Conservation (phyloP, 306 rosid species). For the Prunus fruticosa region DNA sequence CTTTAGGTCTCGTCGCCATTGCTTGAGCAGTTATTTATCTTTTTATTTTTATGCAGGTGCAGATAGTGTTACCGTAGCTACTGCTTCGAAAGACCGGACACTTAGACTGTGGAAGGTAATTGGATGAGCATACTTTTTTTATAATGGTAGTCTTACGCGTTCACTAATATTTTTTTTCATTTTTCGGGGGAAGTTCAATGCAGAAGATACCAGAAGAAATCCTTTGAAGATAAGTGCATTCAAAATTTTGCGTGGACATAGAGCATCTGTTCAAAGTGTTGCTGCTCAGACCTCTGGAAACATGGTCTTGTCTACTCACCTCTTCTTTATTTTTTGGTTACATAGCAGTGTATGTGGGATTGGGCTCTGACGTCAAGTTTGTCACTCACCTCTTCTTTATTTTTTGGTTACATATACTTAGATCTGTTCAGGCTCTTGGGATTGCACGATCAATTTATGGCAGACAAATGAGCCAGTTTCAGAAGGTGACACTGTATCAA, state of each 20-base stretch:
- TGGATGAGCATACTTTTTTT: slow-evolving; percentile 20
- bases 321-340: too few species aligned
- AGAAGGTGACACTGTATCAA: slow-evolving; percentile 57
- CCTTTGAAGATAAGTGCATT: slow-evolving; percentile 56
- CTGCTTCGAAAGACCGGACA: slow-evolving; percentile 86
- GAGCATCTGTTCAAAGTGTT: slow-evolving; percentile 71
- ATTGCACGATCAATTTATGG: slow-evolving; percentile 83
- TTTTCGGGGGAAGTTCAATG: slow-evolving; percentile 45
- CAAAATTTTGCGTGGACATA: slow-evolving; percentile 82
- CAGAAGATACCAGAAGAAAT: slow-evolving; percentile 42
- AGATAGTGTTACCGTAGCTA: slow-evolving; percentile 52
- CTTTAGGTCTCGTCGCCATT: neutral
- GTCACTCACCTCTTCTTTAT: slow-evolving; percentile 3
- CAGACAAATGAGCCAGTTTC: slow-evolving; percentile 43
- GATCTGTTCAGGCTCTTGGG: slow-evolving; percentile 99
- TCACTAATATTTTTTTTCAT: slow-evolving; percentile 19
- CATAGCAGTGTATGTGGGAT: slow-evolving; percentile 1
- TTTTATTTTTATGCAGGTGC: slow-evolving; percentile 30
- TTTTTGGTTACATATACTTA: slow-evolving; percentile 27
- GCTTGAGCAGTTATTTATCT: neutral
- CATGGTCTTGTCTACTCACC: slow-evolving; percentile 43
- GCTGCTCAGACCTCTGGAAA: slow-evolving; percentile 66
- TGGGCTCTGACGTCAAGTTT: slow-evolving; percentile 14
- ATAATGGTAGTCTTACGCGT: slow-evolving; percentile 6
- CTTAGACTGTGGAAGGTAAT: slow-evolving; percentile 91